These are phyloP conservation scores for Pontederia crassipes DNA, from an alignment of 176 grass and related monocot species.

Conservation along the genomic window DNA sequence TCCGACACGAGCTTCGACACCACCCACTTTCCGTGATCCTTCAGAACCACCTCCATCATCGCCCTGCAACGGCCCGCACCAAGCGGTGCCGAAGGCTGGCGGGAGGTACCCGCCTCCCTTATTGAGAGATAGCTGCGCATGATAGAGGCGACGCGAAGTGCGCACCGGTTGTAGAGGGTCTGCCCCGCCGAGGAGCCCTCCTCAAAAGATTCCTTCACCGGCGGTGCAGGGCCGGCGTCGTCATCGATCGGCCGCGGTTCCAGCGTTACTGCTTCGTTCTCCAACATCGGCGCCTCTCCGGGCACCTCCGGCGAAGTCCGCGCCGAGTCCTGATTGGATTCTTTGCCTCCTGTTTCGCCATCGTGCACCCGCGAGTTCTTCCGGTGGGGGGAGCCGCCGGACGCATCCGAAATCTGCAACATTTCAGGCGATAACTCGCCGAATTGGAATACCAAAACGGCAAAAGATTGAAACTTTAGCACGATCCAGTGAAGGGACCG, in stretches of 20 bases:
- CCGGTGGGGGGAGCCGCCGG: not conserved
- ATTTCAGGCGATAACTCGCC: not conserved
- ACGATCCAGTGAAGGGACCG: not conserved
- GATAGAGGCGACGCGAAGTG: constrained; percentile 27
- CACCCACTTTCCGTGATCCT: constrained; percentile 55
- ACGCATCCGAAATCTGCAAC: not conserved
- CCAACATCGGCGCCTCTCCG: not conserved
- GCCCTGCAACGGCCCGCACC: constrained; percentile 42
- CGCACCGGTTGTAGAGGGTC: constrained; percentile 19
- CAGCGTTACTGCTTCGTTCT: not conserved
- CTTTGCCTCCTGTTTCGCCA: too few relatives aligned
- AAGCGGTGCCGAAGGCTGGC: not conserved
- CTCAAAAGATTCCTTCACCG: constrained; percentile 9
- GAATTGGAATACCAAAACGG: not conserved
- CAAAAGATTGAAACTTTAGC: not conserved
- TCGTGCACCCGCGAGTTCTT: not conserved
- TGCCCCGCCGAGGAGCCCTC: not conserved
- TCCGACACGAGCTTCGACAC: constrained; percentile 57
- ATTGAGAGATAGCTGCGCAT: constrained; percentile 33
- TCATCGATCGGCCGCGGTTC: constrained; percentile 6
- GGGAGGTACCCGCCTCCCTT: constrained; percentile 1
- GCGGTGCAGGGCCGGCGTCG: not conserved
- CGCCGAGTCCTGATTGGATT: not conserved
- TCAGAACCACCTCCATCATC: constrained; percentile 84
- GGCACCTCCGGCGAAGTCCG: not conserved